phyloP scores from a whole-genome alignment of 352 stramenopile genomes.

The Pythium sp. region DNA sequence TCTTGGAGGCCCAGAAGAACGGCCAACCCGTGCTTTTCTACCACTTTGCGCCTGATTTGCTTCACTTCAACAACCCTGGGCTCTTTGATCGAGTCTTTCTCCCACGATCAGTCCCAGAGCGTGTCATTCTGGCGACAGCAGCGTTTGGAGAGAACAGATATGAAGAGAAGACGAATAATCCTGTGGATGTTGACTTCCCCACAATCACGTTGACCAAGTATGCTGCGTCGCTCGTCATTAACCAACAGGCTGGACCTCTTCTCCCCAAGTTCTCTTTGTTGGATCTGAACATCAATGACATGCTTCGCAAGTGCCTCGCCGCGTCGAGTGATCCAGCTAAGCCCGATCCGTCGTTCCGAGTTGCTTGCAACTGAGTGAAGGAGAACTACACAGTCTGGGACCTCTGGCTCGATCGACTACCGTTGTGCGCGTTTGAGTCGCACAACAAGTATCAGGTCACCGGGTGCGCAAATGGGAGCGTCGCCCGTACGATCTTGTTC shows the following conservation, averaged over 20 bases:
- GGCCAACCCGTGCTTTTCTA: constrained; percentile 35
- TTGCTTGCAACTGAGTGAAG: constrained; percentile 46
- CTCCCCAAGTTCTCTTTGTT: constrained; percentile 19
- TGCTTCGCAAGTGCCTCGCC: constrained; percentile 26
- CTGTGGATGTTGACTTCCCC: constrained; percentile 42
- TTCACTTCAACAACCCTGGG: constrained; percentile 26
- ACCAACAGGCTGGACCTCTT: background rate
- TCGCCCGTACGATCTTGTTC: constrained; percentile 8
- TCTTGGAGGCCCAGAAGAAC: constrained; percentile 3
- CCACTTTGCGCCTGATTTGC: constrained; percentile 49
- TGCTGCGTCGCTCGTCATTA: constrained; percentile 14
- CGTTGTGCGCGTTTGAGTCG: constrained; percentile 19
- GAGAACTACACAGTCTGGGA: constrained; percentile 45
- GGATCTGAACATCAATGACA: constrained; percentile 37
- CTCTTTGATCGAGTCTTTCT: constrained; percentile 42
- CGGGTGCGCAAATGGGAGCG: constrained; percentile 24
- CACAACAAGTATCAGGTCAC: constrained; percentile 28
- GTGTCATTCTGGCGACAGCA: constrained; percentile 28
- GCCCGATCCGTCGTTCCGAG: constrained; percentile 28
- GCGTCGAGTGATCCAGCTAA: constrained; percentile 11
- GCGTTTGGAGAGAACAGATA: constrained; percentile 53
- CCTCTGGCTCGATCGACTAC: constrained; percentile 36
- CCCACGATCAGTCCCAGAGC: constrained; percentile 26
- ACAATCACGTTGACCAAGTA: constrained; percentile 36
- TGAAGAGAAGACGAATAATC: constrained; percentile 39